These are phyloP conservation scores for Neurospora cerealis DNA, from an alignment of 495 filamentous ascomycete genomes.

Conservation along the genomic window DNA sequence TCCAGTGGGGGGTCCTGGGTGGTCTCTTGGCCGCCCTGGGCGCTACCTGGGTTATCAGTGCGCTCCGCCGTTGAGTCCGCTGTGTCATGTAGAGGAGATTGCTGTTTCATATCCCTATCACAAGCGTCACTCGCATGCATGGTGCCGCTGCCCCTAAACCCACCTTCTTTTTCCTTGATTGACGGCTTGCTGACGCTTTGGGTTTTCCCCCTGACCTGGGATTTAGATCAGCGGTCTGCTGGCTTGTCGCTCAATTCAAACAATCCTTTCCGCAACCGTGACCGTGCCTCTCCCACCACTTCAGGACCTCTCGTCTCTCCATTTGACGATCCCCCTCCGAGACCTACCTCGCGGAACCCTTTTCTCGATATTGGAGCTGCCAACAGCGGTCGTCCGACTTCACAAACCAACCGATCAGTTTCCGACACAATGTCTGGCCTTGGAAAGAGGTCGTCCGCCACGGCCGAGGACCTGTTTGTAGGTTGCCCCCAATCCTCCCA, in stretches of 20 bases:
- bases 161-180: constrained; percentile 8
- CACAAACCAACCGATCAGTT: constrained; percentile 27
- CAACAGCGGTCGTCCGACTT: constrained; percentile 40
- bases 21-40: background rate
- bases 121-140: constrained; percentile 36
- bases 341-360: constrained; percentile 80
- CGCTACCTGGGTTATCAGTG: constrained; percentile 11
- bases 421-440: constrained; percentile 48
- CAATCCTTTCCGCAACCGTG: constrained; percentile 95
- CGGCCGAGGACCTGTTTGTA: constrained; percentile 86
- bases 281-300: constrained; percentile 51
- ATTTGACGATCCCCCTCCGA: constrained; percentile 47
- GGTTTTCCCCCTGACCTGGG: constrained; percentile 18
- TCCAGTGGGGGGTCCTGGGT: constrained; percentile 11
- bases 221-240: constrained; percentile 36
- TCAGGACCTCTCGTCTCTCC: constrained; percentile 34
- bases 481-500: constrained; percentile 27
- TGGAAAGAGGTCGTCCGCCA: constrained; percentile 42
- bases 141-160: constrained; percentile 20
- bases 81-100: constrained; percentile 43
- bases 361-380: constrained; percentile 62
- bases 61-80: constrained; percentile 27
- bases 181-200: constrained; percentile 23
- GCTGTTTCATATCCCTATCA: constrained; percentile 40
- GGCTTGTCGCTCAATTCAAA: constrained; percentile 65